A percentile compares a stretch with the other conserved stretches of the same genome.
Conservation (phyloP, 2,329 filamentous ascomycete genomes). For the Pestalotiopsis sp. region DNA sequence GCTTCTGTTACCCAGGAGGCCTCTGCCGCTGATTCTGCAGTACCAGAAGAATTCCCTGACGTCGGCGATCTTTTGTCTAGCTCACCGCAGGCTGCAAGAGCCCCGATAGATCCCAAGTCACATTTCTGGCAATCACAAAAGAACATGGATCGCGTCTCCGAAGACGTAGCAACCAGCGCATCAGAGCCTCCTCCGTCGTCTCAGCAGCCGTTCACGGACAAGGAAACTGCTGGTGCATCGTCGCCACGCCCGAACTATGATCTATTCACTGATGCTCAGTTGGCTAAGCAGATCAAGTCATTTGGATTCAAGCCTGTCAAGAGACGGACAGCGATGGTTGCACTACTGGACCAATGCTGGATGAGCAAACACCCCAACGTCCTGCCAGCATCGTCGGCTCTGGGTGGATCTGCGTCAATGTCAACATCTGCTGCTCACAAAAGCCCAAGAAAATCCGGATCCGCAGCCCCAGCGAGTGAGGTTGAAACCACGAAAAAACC, state of each 20-base stretch:
- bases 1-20: neutral
- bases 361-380: slow-evolving; percentile 52
- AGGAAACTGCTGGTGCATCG: neutral
- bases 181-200: slow-evolving; percentile 1
- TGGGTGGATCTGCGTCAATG: slow-evolving; percentile 15
- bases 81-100: neutral
- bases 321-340: slow-evolving; percentile 69
- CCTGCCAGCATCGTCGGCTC: neutral
- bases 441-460: slow-evolving; percentile 19
- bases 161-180: neutral
- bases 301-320: slow-evolving; percentile 77
- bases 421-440: slow-evolving; percentile 30
- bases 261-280: slow-evolving; percentile 62
- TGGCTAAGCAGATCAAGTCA: slow-evolving; percentile 62
- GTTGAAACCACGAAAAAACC: slow-evolving; percentile 34
- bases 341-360: slow-evolving; percentile 73
- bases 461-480: slow-evolving; percentile 10
- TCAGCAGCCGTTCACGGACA: slow-evolving; percentile 4
- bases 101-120: slow-evolving; percentile 15
- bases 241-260: slow-evolving; percentile 57
- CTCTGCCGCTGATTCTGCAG: slow-evolving; percentile 19
- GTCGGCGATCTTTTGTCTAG: slow-evolving; percentile 27
- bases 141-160: neutral
- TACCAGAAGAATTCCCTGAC: slow-evolving; percentile 28
- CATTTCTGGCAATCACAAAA: slow-evolving; percentile 21